Evolutionary conservation across 2,329 filamentous ascomycete genomes (phyloP).

Genomic region (Trichoderma pleuroti): DNA sequence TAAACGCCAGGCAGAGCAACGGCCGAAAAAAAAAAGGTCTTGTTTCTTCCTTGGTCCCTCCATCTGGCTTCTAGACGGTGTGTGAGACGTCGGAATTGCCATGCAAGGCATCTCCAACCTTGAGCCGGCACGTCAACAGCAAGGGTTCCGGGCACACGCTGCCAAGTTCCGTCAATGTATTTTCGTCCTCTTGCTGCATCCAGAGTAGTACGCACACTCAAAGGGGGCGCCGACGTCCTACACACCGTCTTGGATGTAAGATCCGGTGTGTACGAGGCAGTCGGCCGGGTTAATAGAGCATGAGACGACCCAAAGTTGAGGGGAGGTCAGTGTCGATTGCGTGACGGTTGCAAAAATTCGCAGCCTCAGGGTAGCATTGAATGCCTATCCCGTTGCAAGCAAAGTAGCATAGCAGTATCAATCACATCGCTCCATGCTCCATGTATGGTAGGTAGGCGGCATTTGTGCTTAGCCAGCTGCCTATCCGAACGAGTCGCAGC

Average conservation of each 20-base stretch:
- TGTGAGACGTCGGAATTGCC: conserved; percentile 4
- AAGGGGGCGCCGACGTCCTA: background rate
- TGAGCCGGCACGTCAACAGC: background rate
- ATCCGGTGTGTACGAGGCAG: background rate
- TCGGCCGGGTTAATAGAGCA: background rate
- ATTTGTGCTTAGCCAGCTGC: background rate
- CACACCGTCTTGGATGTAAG: background rate
- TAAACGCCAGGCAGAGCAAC: background rate
- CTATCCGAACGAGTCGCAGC: background rate
- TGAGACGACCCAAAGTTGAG: background rate
- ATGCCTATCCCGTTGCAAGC: background rate
- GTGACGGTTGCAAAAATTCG: background rate
- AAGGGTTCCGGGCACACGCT: background rate
- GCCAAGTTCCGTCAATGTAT: background rate
- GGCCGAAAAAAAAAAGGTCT: background rate
- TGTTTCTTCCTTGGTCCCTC: background rate
- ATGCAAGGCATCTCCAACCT: conserved; percentile 13
- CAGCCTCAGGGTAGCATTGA: background rate
- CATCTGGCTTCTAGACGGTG: conserved; percentile 1
- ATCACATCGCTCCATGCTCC: background rate
- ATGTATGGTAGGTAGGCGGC: background rate
- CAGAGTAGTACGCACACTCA: background rate
- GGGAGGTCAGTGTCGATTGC: background rate
- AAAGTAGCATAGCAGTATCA: background rate
- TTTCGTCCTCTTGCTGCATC: background rate